Base-by-base conservation (phyloP, 2,329 filamentous ascomycete genomes). In the Fusarium albidum region DNA sequence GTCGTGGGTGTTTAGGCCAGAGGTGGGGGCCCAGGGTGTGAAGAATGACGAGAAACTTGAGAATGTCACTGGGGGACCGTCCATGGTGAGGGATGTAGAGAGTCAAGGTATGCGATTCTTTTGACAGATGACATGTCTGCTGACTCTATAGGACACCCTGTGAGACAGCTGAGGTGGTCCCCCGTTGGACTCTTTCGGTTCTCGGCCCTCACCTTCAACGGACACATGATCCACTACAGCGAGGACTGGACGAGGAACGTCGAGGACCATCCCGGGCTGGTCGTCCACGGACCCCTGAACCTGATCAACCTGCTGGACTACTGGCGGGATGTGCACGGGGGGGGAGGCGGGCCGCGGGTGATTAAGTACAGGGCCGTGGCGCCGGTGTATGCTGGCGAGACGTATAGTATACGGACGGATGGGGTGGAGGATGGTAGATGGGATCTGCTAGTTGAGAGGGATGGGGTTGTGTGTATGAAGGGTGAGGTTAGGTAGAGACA, bases 131-230 rank as follows among this genome's bases (percentile, higher is more conserved):
- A 3, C 12, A 1, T n/a, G n/a, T 3, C 3, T 1, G 13, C 55
- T 59, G 26, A 59, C 17, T 17, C 13, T 5, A 13, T 9, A 69
- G 68, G 40, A 3, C 61, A 56, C 32, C 66, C 66, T 0, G 35
- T 57, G 1, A 67, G 77, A 9, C 67, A 69, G 12, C 46, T 79
- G 5, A 63, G 65, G 15, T 81, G 77, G 78, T 82, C 80, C 0
- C 72, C 77, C 0, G 74, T 76, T 0, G 77, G 75, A 2, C 80
- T 96, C 1, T 96, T 95, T 73, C 85, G 90, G 14, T 96, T 92
- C 77, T 92, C 89, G 1, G 91, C 91, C 0, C 76, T 96, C 33
- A 96, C 91, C 0, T 92, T 92, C 77, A 96, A 96, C 68, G 90
- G 85, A 0, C 92, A 96, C 71, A 87, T 85, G 61, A 96, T 96